These are phyloP conservation scores for Salix udensis DNA, from an alignment of 345 rosid genomes.

Conservation along the genomic window DNA sequence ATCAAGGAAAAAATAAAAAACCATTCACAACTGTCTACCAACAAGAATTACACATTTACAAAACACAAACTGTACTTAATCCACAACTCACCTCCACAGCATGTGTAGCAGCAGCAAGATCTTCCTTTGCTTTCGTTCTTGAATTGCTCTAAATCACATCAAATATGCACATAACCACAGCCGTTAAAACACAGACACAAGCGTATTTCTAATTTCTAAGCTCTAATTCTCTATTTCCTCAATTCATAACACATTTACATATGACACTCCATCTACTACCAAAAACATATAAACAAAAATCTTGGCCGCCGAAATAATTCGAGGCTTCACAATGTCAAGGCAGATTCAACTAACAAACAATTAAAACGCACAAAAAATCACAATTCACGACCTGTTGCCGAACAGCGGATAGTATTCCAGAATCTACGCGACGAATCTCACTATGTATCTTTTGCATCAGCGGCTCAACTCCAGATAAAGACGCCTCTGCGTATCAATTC, in stretches of 20 bases:
- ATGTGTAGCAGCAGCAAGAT: slow-evolving; percentile 96
- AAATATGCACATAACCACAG: slow-evolving; percentile 1
- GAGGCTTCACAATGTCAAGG: neutral
- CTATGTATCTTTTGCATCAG: slow-evolving; percentile 93
- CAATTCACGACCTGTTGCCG: slow-evolving; percentile 75
- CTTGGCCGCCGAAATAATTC: neutral
- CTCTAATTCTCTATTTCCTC: neutral
- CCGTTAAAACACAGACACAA: slow-evolving; percentile 1
- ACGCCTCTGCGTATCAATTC: slow-evolving; percentile 63
- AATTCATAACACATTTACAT: neutral
- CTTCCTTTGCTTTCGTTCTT: slow-evolving; percentile 96
- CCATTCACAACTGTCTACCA: slow-evolving; percentile 7
- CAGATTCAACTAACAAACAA: neutral
- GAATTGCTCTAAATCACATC: slow-evolving; percentile 77
- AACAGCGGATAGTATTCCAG: slow-evolving; percentile 85
- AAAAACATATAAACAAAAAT: too few species aligned
- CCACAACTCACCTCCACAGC: slow-evolving; percentile 80
- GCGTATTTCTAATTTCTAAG: neutral
- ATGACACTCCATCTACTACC: too few species aligned
- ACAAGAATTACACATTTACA: neutral
- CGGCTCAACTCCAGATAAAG: slow-evolving; percentile 94
- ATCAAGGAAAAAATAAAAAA: slow-evolving; percentile 12
- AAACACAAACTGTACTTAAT: slow-evolving; percentile 3
- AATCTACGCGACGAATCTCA: slow-evolving; percentile 94
- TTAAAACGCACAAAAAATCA: neutral